A percentile compares a stretch with the other conserved stretches of the same genome.
These are phyloP conservation scores for Chlamydomonas schloesseri DNA, from an alignment of 139 green algal genomes.

Conservation along the genomic window DNA sequence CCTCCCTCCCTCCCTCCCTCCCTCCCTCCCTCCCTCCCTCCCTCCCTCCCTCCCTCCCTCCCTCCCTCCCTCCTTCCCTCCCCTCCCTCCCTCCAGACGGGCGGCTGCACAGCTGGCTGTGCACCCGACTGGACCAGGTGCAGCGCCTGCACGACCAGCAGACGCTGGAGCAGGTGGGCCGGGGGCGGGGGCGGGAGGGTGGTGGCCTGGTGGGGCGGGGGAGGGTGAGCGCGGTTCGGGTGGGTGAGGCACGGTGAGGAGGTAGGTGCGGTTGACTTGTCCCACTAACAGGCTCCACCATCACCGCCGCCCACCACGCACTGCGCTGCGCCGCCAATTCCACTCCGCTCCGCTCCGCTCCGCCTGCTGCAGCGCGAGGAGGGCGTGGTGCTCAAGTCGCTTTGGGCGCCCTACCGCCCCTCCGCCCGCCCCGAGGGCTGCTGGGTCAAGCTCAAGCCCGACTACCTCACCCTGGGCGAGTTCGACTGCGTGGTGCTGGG, in stretches of 20 bases:
- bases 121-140: background rate
- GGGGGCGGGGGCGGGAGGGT: background rate
- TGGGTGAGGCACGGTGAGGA: background rate
- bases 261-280: too few relatives aligned
- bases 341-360: too few relatives aligned
- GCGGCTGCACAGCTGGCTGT: background rate
- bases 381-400: conserved; percentile 87
- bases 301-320: too few relatives aligned
- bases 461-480: conserved; percentile 63
- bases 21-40: too few relatives aligned
- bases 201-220: background rate
- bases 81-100: background rate
- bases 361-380: conserved; percentile 85
- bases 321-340: background rate
- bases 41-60: background rate
- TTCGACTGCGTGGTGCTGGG: conserved; percentile 83
- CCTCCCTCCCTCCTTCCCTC: too few relatives aligned
- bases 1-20: too few relatives aligned
- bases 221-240: background rate
- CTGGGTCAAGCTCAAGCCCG: conserved; percentile 79
- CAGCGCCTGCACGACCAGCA: background rate
- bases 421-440: conserved; percentile 68
- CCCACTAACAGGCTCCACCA: too few relatives aligned
- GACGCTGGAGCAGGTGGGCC: background rate
- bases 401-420: conserved; percentile 73